A percentile compares a stretch with the other conserved stretches of the same genome.
These are phyloP conservation scores for Lachnellula willkommii DNA, from an alignment of 2,329 filamentous ascomycete species.

Conservation along the genomic window DNA sequence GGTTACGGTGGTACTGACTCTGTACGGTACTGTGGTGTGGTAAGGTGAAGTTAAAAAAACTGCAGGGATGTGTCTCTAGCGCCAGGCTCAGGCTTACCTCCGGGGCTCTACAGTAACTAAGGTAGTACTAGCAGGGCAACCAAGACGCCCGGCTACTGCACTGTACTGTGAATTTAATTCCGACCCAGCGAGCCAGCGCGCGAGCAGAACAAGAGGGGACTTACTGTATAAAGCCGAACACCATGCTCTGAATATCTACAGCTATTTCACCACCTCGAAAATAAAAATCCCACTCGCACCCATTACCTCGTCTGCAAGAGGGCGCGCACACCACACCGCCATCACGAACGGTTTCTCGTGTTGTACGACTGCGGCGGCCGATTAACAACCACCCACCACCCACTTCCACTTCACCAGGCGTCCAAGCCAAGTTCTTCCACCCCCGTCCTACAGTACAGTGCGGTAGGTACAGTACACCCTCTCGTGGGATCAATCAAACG, in stretches of 20 bases:
- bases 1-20: neutral
- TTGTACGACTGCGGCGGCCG: slow-evolving; percentile 6
- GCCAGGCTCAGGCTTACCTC: neutral
- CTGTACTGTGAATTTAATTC: neutral
- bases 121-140: too few relatives aligned
- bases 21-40: neutral
- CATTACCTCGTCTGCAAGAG: neutral
- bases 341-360: slow-evolving; percentile 1
- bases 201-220: neutral
- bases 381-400: neutral
- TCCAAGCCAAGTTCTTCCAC: slow-evolving; percentile 9
- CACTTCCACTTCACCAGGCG: slow-evolving; percentile 6
- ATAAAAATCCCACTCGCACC: neutral
- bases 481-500: slow-evolving; percentile 9
- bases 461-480: slow-evolving; percentile 2
- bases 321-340: neutral
- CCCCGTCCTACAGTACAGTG: neutral
- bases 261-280: neutral
- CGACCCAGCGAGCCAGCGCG: neutral
- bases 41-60: neutral
- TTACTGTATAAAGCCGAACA: neutral
- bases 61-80: neutral
- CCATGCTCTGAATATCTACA: neutral
- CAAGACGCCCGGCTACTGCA: too few relatives aligned
- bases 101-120: too few relatives aligned